Base-by-base conservation (phyloP, 2,329 filamentous ascomycete species). In the Bisporella sp. region DNA sequence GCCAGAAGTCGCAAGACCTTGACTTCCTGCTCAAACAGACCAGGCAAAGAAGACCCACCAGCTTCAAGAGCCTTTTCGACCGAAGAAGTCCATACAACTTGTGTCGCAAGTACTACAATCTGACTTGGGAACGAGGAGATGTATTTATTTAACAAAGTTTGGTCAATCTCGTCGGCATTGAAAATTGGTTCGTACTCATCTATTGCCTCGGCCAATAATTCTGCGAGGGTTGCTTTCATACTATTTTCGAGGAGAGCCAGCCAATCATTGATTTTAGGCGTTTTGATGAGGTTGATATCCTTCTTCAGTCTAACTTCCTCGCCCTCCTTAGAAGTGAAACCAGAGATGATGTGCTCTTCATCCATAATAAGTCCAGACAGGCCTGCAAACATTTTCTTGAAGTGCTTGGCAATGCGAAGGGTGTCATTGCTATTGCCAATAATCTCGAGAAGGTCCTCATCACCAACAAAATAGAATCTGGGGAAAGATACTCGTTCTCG, bases 311-410 rank as follows among this genome's bases (percentile, higher is more conserved):
- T 78, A 46, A 99, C 89, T 55, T 84, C 78, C 69, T 99, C 93
- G 47, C 86, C 91, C 69, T 99, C 95, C 65, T 96, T 96, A 0
- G 93, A 99, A 2, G 87, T 93, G 62, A 97, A 92, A 5, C 90
- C 92, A 30, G 86, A 85, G 56, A 99, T 97, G 55, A 89, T 82
- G 30, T 84, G 82, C 61, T 96, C 88, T 49, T 97, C 90, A 58
- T 95, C 89, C 75, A 96, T 92, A 41, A 91, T 75, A 35, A 99
- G 78, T 4, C 93, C 93, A 4, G 86, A 92, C 45, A 99, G 77
- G 55, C 93, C 93, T 56, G 95, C 93, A 74, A 99, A 99, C 93
- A 99, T 99, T 76, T 99, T 99, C 68, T 95, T 92, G 75, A 99
- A 90, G 73, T 99, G 95, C 68, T 99, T 99, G 40, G 93, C 89